Conservation (phyloP, 2,329 filamentous ascomycete genomes). For the Rhinocladiella mackenziei region DNA sequence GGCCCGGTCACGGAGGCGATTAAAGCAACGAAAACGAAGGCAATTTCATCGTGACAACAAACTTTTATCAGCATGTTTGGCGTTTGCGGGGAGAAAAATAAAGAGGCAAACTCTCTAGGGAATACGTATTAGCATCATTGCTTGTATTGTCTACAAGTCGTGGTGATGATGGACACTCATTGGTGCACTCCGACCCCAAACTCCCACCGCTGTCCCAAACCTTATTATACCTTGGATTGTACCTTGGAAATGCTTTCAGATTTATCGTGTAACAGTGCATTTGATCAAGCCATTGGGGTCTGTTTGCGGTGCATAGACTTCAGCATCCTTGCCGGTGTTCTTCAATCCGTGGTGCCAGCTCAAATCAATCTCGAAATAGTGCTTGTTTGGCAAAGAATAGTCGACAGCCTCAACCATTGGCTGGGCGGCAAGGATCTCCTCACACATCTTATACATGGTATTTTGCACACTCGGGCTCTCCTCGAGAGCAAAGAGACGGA, state of each 20-base stretch:
- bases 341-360: slow-evolving; percentile 94
- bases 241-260: not conserved
- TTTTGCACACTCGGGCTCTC: slow-evolving; percentile 89
- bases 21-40: slow-evolving; percentile 16
- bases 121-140: slow-evolving; percentile 20
- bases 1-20: slow-evolving; percentile 23
- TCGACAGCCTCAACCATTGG: slow-evolving; percentile 68
- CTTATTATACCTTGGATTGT: not conserved
- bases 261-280: slow-evolving; percentile 64
- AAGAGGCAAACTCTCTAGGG: not conserved
- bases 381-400: slow-evolving; percentile 92
- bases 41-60: slow-evolving; percentile 6
- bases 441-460: slow-evolving; percentile 99
- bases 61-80: slow-evolving; percentile 1
- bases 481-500: slow-evolving; percentile 86
- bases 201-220: not conserved
- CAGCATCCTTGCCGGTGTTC: slow-evolving; percentile 92
- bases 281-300: slow-evolving; percentile 94
- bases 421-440: slow-evolving; percentile 73
- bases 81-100: slow-evolving; percentile 6
- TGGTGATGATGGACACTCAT: slow-evolving; percentile 1
- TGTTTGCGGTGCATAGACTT: slow-evolving; percentile 90
- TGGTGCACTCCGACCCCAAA: not conserved
- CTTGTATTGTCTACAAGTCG: slow-evolving; percentile 12
- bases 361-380: slow-evolving; percentile 96